Percentiles rank a stretch among this genome's conserved stretches.
Conservation (phyloP, 306 rosid genomes). For the Pterocarpus macrocarpus region DNA sequence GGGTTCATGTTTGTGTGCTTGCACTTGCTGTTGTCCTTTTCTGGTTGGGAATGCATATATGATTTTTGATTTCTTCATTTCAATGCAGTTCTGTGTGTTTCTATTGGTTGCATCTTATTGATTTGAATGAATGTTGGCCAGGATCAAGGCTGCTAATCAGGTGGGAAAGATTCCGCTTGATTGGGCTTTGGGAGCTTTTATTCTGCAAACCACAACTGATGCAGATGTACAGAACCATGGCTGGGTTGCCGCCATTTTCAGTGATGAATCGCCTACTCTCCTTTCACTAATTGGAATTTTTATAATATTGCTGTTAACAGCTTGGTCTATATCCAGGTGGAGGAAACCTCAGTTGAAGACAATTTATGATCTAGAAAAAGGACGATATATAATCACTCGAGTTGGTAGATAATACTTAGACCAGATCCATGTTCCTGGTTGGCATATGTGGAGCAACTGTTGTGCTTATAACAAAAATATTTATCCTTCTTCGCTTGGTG, state of each 20-base stretch:
- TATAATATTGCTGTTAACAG: conserved; percentile 70
- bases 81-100: conserved; percentile 33
- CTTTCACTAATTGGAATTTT: conserved; percentile 65
- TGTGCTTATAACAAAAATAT: conserved; percentile 39
- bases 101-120: conserved; percentile 40
- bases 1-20: conserved; percentile 21
- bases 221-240: conserved; percentile 54
- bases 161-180: conserved; percentile 87
- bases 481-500: conserved; percentile 44
- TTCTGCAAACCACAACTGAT: conserved; percentile 74
- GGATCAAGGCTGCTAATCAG: conserved; percentile 78
- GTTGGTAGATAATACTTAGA: conserved; percentile 57
- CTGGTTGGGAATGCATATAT: not conserved
- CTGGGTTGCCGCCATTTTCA: conserved; percentile 64
- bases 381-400: conserved; percentile 84
- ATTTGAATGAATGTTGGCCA: conserved; percentile 54
- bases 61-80: conserved; percentile 22
- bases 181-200: conserved; percentile 99
- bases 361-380: conserved; percentile 86
- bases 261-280: conserved; percentile 66
- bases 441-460: conserved; percentile 40
- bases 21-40: conserved; percentile 6
- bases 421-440: conserved; percentile 37
- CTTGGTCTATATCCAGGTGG: conserved; percentile 89
- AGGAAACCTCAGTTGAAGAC: conserved; percentile 94